Evolutionary conservation across 2,329 filamentous ascomycete genomes (phyloP).

Genomic region (Gnomoniopsis sp.): DNA sequence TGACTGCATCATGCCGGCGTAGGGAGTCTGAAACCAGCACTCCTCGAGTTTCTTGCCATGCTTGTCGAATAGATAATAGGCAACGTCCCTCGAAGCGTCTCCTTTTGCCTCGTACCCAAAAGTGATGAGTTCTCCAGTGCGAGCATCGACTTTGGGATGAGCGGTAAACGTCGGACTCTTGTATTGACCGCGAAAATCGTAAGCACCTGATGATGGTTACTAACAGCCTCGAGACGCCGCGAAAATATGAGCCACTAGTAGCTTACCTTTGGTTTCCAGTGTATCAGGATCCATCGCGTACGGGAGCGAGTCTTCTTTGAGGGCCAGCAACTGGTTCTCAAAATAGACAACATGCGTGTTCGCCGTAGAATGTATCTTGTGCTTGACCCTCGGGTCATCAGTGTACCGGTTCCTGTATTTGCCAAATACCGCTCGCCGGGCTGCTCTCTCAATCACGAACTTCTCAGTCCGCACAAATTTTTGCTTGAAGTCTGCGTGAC

Average conservation of each 20-base stretch:
- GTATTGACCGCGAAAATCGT: slow-evolving; percentile 50
- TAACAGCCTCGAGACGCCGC: too few relatives aligned
- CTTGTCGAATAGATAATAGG: slow-evolving; percentile 17
- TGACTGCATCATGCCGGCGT: slow-evolving; percentile 9
- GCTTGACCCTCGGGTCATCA: slow-evolving; percentile 21
- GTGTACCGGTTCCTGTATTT: slow-evolving; percentile 10
- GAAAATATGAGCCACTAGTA: not conserved
- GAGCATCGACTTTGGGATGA: slow-evolving; percentile 49
- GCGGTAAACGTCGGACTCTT: slow-evolving; percentile 44
- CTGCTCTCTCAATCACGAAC: slow-evolving; percentile 3
- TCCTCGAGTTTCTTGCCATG: slow-evolving; percentile 7
- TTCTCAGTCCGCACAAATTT: slow-evolving; percentile 11
- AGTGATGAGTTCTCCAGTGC: slow-evolving; percentile 49
- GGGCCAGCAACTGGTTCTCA: slow-evolving; percentile 50
- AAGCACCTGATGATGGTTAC: slow-evolving; percentile 21
- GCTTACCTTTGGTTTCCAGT: slow-evolving; percentile 43
- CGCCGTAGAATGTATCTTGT: slow-evolving; percentile 51
- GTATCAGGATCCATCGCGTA: slow-evolving; percentile 47
- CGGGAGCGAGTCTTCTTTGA: slow-evolving; percentile 52
- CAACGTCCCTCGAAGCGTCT: slow-evolving; percentile 37
- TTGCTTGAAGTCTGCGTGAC: slow-evolving; percentile 14
- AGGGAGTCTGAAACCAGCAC: slow-evolving; percentile 11
- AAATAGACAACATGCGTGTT: slow-evolving; percentile 60
- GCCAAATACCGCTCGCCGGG: slow-evolving; percentile 2
- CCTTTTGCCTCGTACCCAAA: slow-evolving; percentile 48